phyloP scores from a whole-genome alignment of 805 yeast genomes.

The Cyberlindnera veronae region DNA sequence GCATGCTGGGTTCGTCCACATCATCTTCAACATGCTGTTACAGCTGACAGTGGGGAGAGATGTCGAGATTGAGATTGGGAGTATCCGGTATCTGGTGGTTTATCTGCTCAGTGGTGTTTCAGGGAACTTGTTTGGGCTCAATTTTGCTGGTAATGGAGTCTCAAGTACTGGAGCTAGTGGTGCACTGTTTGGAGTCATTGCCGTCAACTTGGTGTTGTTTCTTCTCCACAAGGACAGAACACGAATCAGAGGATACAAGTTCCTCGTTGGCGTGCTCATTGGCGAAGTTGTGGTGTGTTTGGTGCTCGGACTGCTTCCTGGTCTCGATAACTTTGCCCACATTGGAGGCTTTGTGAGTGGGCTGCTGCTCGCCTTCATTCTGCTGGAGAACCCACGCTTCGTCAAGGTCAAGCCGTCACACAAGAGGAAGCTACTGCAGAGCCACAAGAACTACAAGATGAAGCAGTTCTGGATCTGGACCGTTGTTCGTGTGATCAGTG shows the following conservation, averaged over 20 bases:
- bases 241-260: slow-evolving; percentile 42
- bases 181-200: slow-evolving; percentile 65
- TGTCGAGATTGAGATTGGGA: slow-evolving; percentile 56
- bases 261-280: slow-evolving; percentile 45
- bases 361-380: slow-evolving; percentile 41
- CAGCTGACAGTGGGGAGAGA: slow-evolving; percentile 60
- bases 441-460: slow-evolving; percentile 30
- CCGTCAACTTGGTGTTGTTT: slow-evolving; percentile 52
- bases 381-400: slow-evolving; percentile 56
- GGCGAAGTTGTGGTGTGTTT: slow-evolving; percentile 56
- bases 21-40: slow-evolving; percentile 55
- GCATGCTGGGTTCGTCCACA: slow-evolving; percentile 73
- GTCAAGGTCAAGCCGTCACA: slow-evolving; percentile 20
- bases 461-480: slow-evolving; percentile 49
- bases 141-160: slow-evolving; percentile 63
- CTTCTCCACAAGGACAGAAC: slow-evolving; percentile 50
- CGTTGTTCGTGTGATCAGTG: slow-evolving; percentile 40
- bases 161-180: slow-evolving; percentile 73
- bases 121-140: slow-evolving; percentile 67
- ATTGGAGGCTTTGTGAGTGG: slow-evolving; percentile 75
- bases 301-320: slow-evolving; percentile 66
- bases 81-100: slow-evolving; percentile 47
- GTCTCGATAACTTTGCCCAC: slow-evolving; percentile 71
- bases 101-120: slow-evolving; percentile 61
- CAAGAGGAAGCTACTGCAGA: slow-evolving; percentile 13